Evolutionary conservation across 148 eudicot species (phyloP), one percentile per base, ranked within the genome.

Genomic region (Fagopyrum tataricum): DNA sequence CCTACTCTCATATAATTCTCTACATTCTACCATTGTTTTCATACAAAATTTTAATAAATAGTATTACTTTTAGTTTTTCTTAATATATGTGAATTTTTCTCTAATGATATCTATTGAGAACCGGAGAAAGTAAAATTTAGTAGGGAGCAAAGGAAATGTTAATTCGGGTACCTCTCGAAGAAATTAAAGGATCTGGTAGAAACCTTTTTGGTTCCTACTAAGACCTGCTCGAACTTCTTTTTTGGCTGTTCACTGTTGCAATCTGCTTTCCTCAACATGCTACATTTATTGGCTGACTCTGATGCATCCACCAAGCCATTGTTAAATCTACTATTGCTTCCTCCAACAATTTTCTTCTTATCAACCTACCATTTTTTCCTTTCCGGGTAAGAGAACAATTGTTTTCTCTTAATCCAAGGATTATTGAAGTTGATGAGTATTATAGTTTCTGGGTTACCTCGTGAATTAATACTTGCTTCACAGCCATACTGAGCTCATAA

Each of bases 391-490:
- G 64, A 1, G 8, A 58, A 58, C 64, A 58, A 31, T 31, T 67
- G 6, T 7, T 52, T n/a, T 18, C 9, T 52, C 58, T 21, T 15
- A 17, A 48, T 13, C 53, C 53, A 48, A 52, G 21, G 20, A 20
- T 20, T 55, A 46, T 12, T 43, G 21, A 68, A 68, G 7, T 41
- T 18, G 21, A 9, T 42, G 15, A 39, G n/a, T n/a, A 44, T 44
- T 42, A 44, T 40, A 73, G 55, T 53, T 61, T 26, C 37, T 44
- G 44, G 73, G 83, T 85, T 85, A 89, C 99, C 96, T 96, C 99
- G 80, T 96, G 93, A 73, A 81, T 74, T 76, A 96, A 78, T 56
- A 96, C 85, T 84, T 90, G 92, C 90, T 90, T 96, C 84, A 96
- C 82, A 39, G 92, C 89, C 52, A 85, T 78, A 58, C 88, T 83